Conservation (phyloP, 2,329 filamentous ascomycete genomes). For the Cladophialophora bantiana region DNA sequence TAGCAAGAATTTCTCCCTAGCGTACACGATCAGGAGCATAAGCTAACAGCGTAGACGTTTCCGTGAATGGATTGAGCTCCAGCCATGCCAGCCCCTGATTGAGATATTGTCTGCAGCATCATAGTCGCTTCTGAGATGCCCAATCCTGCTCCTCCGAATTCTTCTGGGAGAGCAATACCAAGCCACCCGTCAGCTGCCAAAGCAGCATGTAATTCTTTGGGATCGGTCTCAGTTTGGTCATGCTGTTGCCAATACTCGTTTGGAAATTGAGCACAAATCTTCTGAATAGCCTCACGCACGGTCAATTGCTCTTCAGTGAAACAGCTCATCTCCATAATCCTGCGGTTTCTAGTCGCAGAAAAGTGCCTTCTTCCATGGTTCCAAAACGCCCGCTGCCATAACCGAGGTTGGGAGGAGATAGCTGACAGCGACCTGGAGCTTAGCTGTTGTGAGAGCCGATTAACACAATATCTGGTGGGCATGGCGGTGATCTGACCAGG, state of each 20-base stretch:
- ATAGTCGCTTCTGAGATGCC: slow-evolving; percentile 81
- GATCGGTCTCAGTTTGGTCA: slow-evolving; percentile 74
- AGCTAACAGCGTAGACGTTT: slow-evolving; percentile 67
- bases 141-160: slow-evolving; percentile 75
- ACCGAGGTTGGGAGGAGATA: slow-evolving; percentile 28
- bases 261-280: slow-evolving; percentile 73
- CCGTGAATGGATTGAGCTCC: slow-evolving; percentile 69
- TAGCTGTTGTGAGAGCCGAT: slow-evolving; percentile 12
- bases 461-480: slow-evolving; percentile 17
- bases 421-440: not conserved
- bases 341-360: slow-evolving; percentile 19
- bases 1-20: not conserved
- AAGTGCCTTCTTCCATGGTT: slow-evolving; percentile 26
- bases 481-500: slow-evolving; percentile 2
- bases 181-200: slow-evolving; percentile 80
- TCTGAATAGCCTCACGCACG: slow-evolving; percentile 72
- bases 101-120: slow-evolving; percentile 84
- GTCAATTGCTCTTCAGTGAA: slow-evolving; percentile 76
- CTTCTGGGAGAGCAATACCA: slow-evolving; percentile 78
- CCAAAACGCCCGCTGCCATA: slow-evolving; percentile 13
- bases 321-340: slow-evolving; percentile 73
- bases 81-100: slow-evolving; percentile 81
- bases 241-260: slow-evolving; percentile 79
- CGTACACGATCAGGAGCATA: not conserved
- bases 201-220: slow-evolving; percentile 76